Conservation (phyloP, 495 filamentous ascomycete species). For the Aspergillus affinis region DNA sequence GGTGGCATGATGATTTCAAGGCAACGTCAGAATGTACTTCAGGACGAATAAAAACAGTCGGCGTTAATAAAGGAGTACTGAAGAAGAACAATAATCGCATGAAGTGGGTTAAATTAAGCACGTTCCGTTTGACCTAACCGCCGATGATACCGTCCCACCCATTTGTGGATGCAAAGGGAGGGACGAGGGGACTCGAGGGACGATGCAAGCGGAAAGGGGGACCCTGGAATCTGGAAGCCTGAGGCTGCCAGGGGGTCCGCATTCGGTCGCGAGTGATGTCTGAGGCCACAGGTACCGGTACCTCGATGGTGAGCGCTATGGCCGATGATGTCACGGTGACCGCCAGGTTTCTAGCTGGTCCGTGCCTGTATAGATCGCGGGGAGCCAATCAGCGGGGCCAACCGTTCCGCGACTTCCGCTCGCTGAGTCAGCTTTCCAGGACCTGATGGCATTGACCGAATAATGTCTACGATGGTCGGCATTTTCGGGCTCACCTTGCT, state of each 20-base stretch:
- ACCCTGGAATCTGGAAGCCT: not conserved
- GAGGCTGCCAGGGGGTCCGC: not conserved
- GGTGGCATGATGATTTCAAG: not conserved
- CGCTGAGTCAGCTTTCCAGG: not conserved
- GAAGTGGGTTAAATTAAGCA: not conserved
- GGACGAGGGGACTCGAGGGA: not conserved
- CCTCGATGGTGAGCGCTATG: not conserved
- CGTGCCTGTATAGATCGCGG: not conserved
- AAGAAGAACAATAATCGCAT: too few relatives aligned
- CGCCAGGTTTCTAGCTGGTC: not conserved
- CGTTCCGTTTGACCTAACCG: not conserved
- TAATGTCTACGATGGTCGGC: not conserved
- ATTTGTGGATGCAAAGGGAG: not conserved
- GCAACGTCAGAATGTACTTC: not conserved
- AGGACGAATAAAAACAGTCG: not conserved
- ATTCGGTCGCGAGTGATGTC: not conserved
- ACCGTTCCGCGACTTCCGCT: slow-evolving; percentile 3
- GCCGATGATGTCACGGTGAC: not conserved
- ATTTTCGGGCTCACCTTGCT: not conserved
- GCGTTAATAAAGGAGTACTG: not conserved
- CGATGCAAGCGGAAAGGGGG: not conserved
- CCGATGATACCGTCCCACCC: not conserved
- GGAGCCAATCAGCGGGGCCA: slow-evolving; percentile 6
- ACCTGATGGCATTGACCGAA: slow-evolving; percentile 4
- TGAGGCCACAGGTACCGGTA: slow-evolving; percentile 2